phyloP scores from a whole-genome alignment of 179 eudicot species.

The Beta lomatogona region DNA sequence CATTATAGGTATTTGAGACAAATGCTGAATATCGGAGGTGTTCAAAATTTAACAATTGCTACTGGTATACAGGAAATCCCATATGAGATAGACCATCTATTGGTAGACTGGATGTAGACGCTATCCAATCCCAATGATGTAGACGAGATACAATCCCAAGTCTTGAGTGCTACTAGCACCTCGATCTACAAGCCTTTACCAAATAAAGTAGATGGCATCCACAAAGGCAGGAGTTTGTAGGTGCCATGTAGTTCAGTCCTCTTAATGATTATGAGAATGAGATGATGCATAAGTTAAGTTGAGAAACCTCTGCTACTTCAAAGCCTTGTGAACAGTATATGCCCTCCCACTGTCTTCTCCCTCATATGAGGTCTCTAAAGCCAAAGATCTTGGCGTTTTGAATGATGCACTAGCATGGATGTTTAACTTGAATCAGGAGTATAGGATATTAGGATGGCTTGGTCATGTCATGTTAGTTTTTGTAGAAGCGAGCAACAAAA shows the following conservation, averaged over 20 bases:
- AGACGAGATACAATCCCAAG: too few species aligned
- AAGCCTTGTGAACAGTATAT: neutral
- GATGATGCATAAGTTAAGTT: neutral
- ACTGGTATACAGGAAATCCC: slow-evolving; percentile 76
- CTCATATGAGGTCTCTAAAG: neutral
- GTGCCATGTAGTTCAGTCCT: neutral
- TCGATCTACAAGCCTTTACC: too few species aligned
- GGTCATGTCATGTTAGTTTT: too few species aligned
- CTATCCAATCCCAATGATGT: too few species aligned
- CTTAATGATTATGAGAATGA: neutral
- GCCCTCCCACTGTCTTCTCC: neutral
- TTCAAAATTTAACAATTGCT: neutral
- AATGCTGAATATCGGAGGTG: neutral
- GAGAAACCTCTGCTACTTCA: neutral
- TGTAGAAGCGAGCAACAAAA: too few species aligned
- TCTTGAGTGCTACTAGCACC: too few species aligned
- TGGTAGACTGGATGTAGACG: slow-evolving; percentile 60
- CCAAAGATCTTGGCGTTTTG: neutral
- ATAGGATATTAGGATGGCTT: too few species aligned
- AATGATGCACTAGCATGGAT: neutral
- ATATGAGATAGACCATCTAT: slow-evolving; percentile 76
- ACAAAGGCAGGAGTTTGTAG: neutral
- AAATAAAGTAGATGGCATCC: too few species aligned
- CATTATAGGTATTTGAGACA: neutral
- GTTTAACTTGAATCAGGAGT: too few species aligned